A percentile compares a stretch with the other conserved stretches of the same genome.
phyloP scores from a whole-genome alignment of 2,329 filamentous ascomycete genomes.

The Dactylellina leptospora region DNA sequence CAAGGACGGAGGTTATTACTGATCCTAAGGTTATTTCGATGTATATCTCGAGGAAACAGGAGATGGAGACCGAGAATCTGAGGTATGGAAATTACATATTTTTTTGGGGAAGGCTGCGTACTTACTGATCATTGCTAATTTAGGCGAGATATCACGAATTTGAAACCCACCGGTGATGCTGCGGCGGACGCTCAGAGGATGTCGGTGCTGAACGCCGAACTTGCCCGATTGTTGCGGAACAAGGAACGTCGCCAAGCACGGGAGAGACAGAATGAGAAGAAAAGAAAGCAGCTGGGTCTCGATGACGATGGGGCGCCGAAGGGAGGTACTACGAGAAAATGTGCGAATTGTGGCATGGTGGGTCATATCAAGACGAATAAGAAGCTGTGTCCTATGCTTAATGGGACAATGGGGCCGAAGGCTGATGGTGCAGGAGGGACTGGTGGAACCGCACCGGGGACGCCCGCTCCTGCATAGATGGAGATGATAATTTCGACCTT shows the following conservation, averaged over 20 bases:
- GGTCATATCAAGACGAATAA: conserved; percentile 75
- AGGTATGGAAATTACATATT: conserved; percentile 67
- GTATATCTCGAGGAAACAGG: conserved; percentile 81
- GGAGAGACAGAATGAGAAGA: conserved; percentile 64
- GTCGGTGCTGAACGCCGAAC: conserved; percentile 66
- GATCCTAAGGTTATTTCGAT: conserved; percentile 88
- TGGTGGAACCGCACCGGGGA: conserved; percentile 4
- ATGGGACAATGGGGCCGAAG: conserved; percentile 40
- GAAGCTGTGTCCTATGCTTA: conserved; percentile 57
- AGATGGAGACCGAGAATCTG: conserved; percentile 75
- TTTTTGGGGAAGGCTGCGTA: neutral
- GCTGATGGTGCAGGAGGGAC: neutral
- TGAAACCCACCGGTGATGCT: conserved; percentile 57
- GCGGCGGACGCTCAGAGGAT: conserved; percentile 56
- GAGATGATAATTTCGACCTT: too few species aligned
- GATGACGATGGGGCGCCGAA: conserved; percentile 51
- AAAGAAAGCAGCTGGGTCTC: conserved; percentile 48
- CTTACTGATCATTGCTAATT: too few species aligned
- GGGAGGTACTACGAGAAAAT: conserved; percentile 78
- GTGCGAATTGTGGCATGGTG: conserved; percentile 94
- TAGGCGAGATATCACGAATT: conserved; percentile 54
- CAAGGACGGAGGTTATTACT: conserved; percentile 70
- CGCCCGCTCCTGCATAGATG: conserved; percentile 22
- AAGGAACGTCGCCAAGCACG: conserved; percentile 87
- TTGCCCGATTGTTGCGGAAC: conserved; percentile 86